Conservation (phyloP, 2,329 filamentous ascomycete genomes). For the Alternaria hordeiaustralica region DNA sequence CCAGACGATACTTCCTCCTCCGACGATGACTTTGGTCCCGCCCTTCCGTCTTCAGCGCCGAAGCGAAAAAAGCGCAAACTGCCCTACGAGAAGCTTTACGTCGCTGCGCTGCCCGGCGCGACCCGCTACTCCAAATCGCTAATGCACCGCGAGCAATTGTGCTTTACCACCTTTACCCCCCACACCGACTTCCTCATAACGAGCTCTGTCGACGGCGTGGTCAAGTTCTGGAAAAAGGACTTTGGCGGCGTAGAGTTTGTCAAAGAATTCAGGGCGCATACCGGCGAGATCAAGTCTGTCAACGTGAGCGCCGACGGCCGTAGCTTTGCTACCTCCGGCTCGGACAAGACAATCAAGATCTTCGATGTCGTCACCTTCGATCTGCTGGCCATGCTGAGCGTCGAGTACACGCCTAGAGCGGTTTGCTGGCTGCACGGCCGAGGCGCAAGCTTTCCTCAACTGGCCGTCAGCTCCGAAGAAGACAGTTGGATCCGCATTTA, state of each 20-base stretch:
- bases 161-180: constrained; percentile 87
- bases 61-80: constrained; percentile 92
- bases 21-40: constrained; percentile 86
- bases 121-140: constrained; percentile 88
- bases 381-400: constrained; percentile 68
- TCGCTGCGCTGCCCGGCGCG: constrained; percentile 84
- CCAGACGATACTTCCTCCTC: constrained; percentile 64
- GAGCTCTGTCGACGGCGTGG: constrained; percentile 89
- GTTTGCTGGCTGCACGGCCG: constrained; percentile 89
- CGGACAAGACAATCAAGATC: constrained; percentile 79
- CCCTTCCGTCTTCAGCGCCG: constrained; percentile 78
- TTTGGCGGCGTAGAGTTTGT: constrained; percentile 93
- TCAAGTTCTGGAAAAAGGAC: constrained; percentile 99
- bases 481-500: constrained; percentile 80
- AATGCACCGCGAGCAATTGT: constrained; percentile 97
- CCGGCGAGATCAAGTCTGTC: constrained; percentile 81
- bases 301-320: constrained; percentile 88
- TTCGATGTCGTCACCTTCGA: constrained; percentile 80
- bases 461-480: constrained; percentile 80
- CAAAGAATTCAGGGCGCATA: constrained; percentile 94
- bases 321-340: constrained; percentile 89
- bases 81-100: constrained; percentile 92
- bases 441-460: constrained; percentile 83
- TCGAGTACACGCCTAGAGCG: constrained; percentile 76
- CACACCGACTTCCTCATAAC: constrained; percentile 95